Percentiles rank a stretch among this genome's conserved stretches.
These are phyloP conservation scores for Aspergillus cejpii DNA, from an alignment of 2,329 filamentous ascomycete species.

Conservation along the genomic window DNA sequence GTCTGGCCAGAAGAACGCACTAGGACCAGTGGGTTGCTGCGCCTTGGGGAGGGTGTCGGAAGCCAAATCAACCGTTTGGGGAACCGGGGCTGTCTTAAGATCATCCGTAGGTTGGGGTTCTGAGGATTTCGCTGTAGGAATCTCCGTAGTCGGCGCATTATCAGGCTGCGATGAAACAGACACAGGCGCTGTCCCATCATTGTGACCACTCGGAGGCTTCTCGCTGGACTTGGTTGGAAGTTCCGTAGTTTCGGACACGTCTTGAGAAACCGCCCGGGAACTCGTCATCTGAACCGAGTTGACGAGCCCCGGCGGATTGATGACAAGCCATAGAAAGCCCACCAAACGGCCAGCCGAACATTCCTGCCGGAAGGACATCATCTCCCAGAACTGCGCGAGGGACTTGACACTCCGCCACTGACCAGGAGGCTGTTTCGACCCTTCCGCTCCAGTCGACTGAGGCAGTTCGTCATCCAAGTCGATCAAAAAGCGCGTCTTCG, in stretches of 20 bases:
- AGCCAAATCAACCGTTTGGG: neutral
- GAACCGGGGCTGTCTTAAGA: neutral
- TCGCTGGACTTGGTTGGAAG: neutral
- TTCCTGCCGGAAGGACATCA: constrained; percentile 95
- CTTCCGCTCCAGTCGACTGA: constrained; percentile 22
- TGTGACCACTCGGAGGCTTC: neutral
- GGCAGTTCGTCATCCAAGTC: constrained; percentile 80
- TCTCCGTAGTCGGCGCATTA: neutral
- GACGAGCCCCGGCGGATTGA: constrained; percentile 53
- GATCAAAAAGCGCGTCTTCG: constrained; percentile 80
- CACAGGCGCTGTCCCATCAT: neutral
- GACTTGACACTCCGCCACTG: constrained; percentile 78
- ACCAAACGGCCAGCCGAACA: constrained; percentile 88
- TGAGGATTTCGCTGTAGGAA: neutral
- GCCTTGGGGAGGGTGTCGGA: neutral
- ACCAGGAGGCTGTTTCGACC: constrained; percentile 47
- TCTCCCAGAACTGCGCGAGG: constrained; percentile 94
- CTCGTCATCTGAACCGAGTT: constrained; percentile 33
- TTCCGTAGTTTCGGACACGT: neutral
- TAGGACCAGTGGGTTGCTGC: constrained; percentile 13
- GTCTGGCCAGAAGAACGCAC: constrained; percentile 32
- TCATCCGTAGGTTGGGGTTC: neutral
- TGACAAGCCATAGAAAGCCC: constrained; percentile 89
- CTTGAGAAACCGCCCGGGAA: constrained; percentile 13
- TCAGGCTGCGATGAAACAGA: neutral